Conservation (phyloP, 345 rosid genomes). For the Salix udensis region DNA sequence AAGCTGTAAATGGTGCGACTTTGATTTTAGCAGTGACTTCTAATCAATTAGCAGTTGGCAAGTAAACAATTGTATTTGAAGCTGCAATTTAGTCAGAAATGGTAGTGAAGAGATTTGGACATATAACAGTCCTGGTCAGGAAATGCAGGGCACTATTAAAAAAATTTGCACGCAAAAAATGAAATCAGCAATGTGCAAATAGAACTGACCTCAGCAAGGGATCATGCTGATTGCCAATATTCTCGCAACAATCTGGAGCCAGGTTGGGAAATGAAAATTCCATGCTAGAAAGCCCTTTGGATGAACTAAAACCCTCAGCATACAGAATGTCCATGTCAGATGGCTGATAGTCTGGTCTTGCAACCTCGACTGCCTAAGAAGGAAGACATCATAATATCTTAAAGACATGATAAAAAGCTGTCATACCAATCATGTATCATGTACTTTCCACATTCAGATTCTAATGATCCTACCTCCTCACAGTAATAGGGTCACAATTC, state of each 20-base stretch:
- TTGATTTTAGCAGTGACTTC: not conserved
- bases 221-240: constrained; percentile 39
- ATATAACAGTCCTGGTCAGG: not conserved
- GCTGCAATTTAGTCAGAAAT: not conserved
- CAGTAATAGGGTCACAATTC: not conserved
- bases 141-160: not conserved
- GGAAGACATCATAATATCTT: constrained; percentile 9
- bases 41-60: too few relatives aligned
- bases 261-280: constrained; percentile 64
- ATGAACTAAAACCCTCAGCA: constrained; percentile 65
- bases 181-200: not conserved
- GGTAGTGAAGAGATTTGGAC: not conserved
- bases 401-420: not conserved
- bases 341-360: constrained; percentile 63
- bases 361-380: constrained; percentile 70
- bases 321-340: constrained; percentile 78
- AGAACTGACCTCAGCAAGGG: constrained; percentile 46
- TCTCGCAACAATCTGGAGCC: constrained; percentile 27
- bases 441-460: not conserved
- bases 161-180: not conserved
- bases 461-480: not conserved
- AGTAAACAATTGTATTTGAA: too few relatives aligned
- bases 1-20: not conserved
- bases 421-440: not conserved
- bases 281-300: constrained; percentile 63